Evolutionary conservation across 306 rosid genomes (phyloP).

Genomic region (Cicer bijugum): DNA sequence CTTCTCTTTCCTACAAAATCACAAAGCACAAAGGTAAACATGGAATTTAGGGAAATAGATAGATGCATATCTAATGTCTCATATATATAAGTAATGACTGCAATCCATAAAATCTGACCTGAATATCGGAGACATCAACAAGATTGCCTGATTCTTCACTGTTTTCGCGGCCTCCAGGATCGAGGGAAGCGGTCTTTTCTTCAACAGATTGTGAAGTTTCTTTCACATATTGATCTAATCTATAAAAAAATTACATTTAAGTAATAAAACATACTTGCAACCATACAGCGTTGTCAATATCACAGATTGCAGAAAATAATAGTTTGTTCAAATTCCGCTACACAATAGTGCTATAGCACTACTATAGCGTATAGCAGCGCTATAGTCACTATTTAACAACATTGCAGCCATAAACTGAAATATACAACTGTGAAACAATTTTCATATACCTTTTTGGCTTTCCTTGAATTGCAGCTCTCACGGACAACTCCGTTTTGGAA

Average conservation of each 20-base stretch:
- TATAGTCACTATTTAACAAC: too few species aligned
- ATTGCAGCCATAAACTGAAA: conserved; percentile 41
- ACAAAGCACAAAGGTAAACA: conserved; percentile 31
- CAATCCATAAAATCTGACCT: conserved; percentile 58
- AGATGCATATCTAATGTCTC: conserved; percentile 27
- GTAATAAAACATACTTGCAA: conserved; percentile 43
- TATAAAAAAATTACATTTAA: conserved; percentile 52
- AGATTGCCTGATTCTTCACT: conserved; percentile 48
- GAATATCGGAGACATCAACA: conserved; percentile 48
- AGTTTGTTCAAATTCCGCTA: too few species aligned
- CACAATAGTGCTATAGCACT: too few species aligned
- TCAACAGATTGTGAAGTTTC: conserved; percentile 46
- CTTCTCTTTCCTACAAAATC: conserved; percentile 61
- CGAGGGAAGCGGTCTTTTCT: conserved; percentile 41
- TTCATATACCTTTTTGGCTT: conserved; percentile 69
- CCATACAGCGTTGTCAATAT: neutral
- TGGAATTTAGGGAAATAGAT: conserved; percentile 24
- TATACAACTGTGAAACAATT: conserved; percentile 35
- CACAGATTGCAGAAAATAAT: too few species aligned
- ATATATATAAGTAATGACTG: neutral
- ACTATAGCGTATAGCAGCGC: too few species aligned
- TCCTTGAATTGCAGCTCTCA: conserved; percentile 65
- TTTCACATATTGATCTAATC: conserved; percentile 62
- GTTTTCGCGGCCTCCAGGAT: conserved; percentile 39
- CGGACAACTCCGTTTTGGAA: conserved; percentile 49